Evolutionary conservation across 352 stramenopile species (phyloP).

Genomic region (Phytophthora megakarya): DNA sequence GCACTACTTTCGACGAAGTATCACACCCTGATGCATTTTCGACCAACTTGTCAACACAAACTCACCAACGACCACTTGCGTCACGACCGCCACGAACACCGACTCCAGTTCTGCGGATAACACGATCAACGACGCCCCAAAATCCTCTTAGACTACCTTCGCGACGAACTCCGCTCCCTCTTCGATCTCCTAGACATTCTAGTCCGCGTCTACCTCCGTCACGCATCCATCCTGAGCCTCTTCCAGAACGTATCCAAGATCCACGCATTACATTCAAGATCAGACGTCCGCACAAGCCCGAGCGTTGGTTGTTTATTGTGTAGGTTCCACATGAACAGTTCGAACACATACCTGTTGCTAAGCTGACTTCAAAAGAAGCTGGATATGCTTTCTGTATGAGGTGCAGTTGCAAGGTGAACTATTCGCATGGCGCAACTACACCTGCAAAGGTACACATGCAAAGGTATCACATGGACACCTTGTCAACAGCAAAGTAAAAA

Average conservation of each 20-base stretch:
- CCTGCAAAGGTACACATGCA: constrained; percentile 13
- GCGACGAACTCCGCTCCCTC: no score
- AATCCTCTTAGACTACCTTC: no score
- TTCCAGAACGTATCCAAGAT: neutral
- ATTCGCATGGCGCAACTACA: constrained; percentile 1
- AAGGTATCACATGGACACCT: constrained; percentile 12
- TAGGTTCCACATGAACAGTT: neutral
- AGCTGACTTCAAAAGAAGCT: constrained; percentile 6
- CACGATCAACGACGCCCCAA: no score
- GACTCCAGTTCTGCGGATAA: no score
- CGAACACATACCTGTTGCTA: neutral
- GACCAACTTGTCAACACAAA: no score
- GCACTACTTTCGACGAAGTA: no score
- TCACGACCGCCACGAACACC: no score
- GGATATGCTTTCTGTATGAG: neutral
- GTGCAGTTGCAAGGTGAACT: constrained; percentile 12
- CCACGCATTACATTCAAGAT: neutral
- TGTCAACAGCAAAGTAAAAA: neutral
- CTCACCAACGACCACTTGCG: no score
- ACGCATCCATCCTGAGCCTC: neutral
- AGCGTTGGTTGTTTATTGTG: neutral
- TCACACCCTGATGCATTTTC: no score
- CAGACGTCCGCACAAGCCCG: neutral
- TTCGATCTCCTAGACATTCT: no score
- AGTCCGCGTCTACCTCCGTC: no score